Base-by-base conservation (phyloP, 352 stramenopile species). In the Blastocystis sp. region DNA sequence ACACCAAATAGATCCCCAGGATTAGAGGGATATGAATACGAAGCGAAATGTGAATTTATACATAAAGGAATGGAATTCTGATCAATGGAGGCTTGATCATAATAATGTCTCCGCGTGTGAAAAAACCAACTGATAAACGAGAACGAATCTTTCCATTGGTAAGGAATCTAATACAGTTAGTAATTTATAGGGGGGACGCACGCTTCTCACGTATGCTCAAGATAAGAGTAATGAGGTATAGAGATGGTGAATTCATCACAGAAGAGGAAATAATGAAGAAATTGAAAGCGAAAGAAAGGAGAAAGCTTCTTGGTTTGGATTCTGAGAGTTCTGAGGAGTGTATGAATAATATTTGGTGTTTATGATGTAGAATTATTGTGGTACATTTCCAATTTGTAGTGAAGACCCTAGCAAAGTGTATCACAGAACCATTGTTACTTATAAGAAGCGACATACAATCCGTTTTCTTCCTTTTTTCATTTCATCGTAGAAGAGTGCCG, bases 401-500 rank as follows among this genome's bases (percentile, higher is more conserved):
- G 66, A 51, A 48, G 37, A 62, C 30, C 66, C 33, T 57, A 48
- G 66, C 17, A 54, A 78, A 42, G 24, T 40, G 13, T 42, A 54
- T 56, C 44, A 56, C 24, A 5, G 53, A 68, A 54, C 17, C 19
- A 69, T 84, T 35, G 22, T 84, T 17, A 64, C 73, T 53, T 68
- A 44, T 30, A 84, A 84, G 53, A 30, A 64, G 27, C 15, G 30
- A 22, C 51, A 66, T n/a, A 68, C 73, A 30, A 62, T 84, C 33
- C 17, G 73, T 84, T 44, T 11, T 1, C 9, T 27, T 66, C n/a
- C 19, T 37, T 11, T 66, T 48, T 27, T 40, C 7, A 48, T 4
- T 84, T 19, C 54, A n/a, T 64, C 7, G 53, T 84, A 84, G 73
- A 51, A 13, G 73, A 84, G 48, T n/a, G 57, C 1, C 73, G 73